These are phyloP conservation scores for Colletotrichum kahawae DNA, from an alignment of 2,329 filamentous ascomycete species.

Conservation along the genomic window DNA sequence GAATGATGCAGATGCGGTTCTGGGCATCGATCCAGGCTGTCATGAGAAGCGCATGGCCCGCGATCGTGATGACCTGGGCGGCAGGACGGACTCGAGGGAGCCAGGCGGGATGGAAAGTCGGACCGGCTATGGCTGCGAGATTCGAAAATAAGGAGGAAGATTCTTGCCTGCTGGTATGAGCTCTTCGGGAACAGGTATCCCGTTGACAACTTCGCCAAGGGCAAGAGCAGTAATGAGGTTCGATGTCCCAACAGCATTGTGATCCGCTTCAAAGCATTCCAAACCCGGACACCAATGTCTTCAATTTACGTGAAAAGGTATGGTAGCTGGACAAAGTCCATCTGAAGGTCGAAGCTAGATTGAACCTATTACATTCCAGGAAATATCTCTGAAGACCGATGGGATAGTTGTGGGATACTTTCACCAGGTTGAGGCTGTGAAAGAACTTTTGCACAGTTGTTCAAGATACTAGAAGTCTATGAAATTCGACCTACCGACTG, in stretches of 20 bases:
- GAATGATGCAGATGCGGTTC: neutral
- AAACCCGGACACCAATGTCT: neutral
- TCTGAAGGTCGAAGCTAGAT: neutral
- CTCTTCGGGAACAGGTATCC: neutral
- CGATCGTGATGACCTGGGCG: neutral
- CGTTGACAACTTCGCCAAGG: neutral
- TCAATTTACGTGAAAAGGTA: neutral
- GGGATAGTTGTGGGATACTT: neutral
- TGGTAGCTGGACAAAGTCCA: neutral
- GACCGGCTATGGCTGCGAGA: neutral
- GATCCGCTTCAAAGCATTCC: neutral
- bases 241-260: too few species aligned
- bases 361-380: neutral
- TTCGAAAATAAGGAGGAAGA: accelerated
- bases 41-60: neutral
- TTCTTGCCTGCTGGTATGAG: neutral
- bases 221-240: neutral
- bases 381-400: neutral
- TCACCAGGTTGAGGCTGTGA: neutral
- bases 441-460: neutral
- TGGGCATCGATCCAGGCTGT: neutral
- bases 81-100: neutral
- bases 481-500: neutral
- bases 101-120: neutral
- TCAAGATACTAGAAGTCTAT: neutral